Conservation (phyloP, 2,329 filamentous ascomycete species). For the Ascochyta pisi region DNA sequence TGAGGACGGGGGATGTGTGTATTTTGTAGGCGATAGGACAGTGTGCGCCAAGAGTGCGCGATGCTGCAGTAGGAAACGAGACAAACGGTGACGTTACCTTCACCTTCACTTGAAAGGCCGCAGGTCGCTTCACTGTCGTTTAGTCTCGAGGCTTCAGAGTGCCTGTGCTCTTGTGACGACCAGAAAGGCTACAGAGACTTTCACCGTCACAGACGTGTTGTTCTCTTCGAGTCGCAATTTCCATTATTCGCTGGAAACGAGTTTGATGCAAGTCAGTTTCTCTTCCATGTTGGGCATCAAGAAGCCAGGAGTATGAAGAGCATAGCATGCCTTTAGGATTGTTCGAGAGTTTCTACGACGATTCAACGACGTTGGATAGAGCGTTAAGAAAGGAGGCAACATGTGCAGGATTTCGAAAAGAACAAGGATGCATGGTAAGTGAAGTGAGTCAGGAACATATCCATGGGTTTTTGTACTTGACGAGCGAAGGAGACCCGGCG, state of each 20-base stretch:
- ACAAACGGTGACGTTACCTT: conserved; percentile 5
- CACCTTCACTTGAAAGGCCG: not conserved
- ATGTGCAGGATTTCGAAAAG: no score
- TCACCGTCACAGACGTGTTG: not conserved
- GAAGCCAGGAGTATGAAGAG: no score
- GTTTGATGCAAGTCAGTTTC: no score
- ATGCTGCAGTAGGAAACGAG: conserved; percentile 4
- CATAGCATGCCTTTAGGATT: no score
- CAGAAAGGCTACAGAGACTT: not conserved
- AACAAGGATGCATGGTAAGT: no score
- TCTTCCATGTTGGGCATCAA: no score
- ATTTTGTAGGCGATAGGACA: not conserved
- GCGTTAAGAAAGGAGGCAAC: no score
- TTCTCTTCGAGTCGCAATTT: not conserved
- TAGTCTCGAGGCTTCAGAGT: not conserved
- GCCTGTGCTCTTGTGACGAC: not conserved
- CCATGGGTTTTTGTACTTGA: no score
- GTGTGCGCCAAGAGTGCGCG: conserved; percentile 12
- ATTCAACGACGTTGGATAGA: no score
- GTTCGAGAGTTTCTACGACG: no score
- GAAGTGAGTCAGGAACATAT: no score
- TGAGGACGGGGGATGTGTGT: not conserved
- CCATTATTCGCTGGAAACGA: not conserved
- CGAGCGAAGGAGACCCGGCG: no score
- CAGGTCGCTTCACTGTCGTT: not conserved